Evolutionary conservation across 2,329 filamentous ascomycete species (phyloP), one percentile per base, ranked within the genome.

Genomic region (Trichophyton mentagrophytes): DNA sequence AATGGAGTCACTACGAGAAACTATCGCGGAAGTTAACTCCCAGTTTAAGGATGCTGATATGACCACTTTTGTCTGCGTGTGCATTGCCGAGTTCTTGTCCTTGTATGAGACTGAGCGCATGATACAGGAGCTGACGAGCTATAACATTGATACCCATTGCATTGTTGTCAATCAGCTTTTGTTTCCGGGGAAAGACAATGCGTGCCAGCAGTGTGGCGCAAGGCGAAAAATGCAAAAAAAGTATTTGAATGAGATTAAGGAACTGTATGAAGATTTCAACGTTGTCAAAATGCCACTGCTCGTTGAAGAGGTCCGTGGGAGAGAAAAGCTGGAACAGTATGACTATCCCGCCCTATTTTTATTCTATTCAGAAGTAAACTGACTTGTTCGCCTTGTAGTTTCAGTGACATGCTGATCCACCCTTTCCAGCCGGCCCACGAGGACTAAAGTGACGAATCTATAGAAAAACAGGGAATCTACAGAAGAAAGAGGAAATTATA

Each of bases 101-200:
- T 81, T 99, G 59, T 99, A 99, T 78, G 93, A 99, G 81, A 99
- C 93, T 64, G 93, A 99, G 80, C 88, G 93, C 69, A 97, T 99
- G 93, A 97, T 99, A 69, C 93, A 99, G 80, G 93, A 99, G 79
- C 80, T 99, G 64, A 86, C 90, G 56, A 88, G 83, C 73, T 99
- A 96, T 77, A 80, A 87, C 70, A 99, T 99, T 72, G 93, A 99
- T 74, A 96, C 92, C 5, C 93, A 97, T 78, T 85, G 87, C 71
- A 97, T 99, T 72, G 93, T 99, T 53, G 93, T 99, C 69, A 99
- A 99, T 76, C 93, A 99, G 80, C 81, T 99, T 66, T 79, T 99
- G 61, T 99, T 96, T 78, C 93, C 93, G 17, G 89, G 88, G 74
- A 82, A 86, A 66, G 86, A 85, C 59, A 95, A 87, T 71, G 82